These are phyloP conservation scores for Thraustochytrium striatum DNA, from an alignment of 352 stramenopile genomes.

Conservation along the genomic window DNA sequence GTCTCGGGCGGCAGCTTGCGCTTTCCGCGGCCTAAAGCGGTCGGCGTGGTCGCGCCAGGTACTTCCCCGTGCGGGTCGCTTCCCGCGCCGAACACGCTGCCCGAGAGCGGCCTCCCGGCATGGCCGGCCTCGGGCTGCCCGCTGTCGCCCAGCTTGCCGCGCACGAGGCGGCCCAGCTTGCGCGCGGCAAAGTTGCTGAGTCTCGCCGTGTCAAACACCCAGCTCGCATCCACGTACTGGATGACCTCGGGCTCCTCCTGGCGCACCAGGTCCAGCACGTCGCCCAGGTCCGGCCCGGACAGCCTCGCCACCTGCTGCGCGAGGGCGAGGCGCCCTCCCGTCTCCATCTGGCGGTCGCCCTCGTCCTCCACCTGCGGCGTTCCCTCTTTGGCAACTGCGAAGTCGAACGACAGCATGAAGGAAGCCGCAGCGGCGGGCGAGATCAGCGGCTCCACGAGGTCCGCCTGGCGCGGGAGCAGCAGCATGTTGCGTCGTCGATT, in stretches of 20 bases:
- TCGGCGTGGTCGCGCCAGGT: background rate
- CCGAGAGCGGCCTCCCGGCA: background rate
- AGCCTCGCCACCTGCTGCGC: background rate
- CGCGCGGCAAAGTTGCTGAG: background rate
- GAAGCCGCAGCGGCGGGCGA: too few relatives aligned
- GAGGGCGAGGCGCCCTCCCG: background rate
- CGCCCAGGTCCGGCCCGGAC: background rate
- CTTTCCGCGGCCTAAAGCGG: background rate
- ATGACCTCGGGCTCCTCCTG: background rate
- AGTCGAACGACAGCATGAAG: too few relatives aligned
- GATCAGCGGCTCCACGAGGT: too few relatives aligned
- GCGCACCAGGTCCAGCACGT: background rate
- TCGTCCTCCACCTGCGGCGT: too few relatives aligned
- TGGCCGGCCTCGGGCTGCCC: background rate
- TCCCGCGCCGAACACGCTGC: background rate
- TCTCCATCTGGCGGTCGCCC: too few relatives aligned
- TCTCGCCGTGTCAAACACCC: slow-evolving; percentile 28
- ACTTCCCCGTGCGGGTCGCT: too few relatives aligned
- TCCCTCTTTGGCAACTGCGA: too few relatives aligned
- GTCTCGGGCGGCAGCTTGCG: too few relatives aligned
- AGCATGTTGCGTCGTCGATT: too few relatives aligned
- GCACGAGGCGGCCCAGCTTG: slow-evolving; percentile 23
- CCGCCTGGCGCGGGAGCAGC: too few relatives aligned
- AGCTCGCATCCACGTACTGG: slow-evolving; percentile 15
- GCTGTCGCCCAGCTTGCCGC: background rate